Percentiles rank a stretch among this genome's conserved stretches.
Evolutionary conservation across 768 basidiomycete genomes (phyloP).

Genomic region (Mycena albidolilacea): DNA sequence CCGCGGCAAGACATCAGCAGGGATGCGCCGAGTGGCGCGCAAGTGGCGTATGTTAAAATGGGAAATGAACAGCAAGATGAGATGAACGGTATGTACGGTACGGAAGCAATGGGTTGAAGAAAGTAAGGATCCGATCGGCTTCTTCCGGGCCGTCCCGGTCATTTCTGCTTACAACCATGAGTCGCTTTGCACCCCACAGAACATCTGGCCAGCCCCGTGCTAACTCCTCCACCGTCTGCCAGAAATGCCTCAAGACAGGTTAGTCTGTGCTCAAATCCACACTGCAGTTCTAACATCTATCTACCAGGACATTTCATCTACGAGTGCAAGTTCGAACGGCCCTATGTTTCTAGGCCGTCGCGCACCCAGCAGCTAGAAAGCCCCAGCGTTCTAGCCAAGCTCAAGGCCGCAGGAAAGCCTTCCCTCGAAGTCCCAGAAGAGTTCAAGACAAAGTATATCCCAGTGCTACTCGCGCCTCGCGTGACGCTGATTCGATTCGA

Average conservation of each 20-base stretch:
- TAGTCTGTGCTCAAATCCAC: slow-evolving; percentile 29
- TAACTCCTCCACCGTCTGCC: slow-evolving; percentile 79
- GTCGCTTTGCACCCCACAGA: slow-evolving; percentile 84
- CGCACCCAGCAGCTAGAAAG: slow-evolving; percentile 90
- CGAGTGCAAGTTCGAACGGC: slow-evolving; percentile 86
- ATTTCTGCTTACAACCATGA: slow-evolving; percentile 61
- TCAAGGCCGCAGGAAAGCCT: slow-evolving; percentile 80
- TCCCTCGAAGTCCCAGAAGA: slow-evolving; percentile 92
- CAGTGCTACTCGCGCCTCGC: slow-evolving; percentile 32
- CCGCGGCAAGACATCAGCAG: slow-evolving; percentile 1
- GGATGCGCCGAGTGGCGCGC: not conserved
- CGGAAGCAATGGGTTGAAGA: not conserved
- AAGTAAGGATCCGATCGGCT: no score
- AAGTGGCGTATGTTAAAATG: slow-evolving; percentile 5
- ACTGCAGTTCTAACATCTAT: slow-evolving; percentile 23
- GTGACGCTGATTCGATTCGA: slow-evolving; percentile 13
- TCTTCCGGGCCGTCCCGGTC: no score
- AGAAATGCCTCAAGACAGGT: slow-evolving; percentile 86
- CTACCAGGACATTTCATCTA: slow-evolving; percentile 87
- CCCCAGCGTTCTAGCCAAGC: slow-evolving; percentile 75
- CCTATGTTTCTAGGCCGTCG: slow-evolving; percentile 92
- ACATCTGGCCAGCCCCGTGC: slow-evolving; percentile 74
- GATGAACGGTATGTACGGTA: not conserved
- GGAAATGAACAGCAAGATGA: slow-evolving; percentile 9
- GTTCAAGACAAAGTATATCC: slow-evolving; percentile 80